These are phyloP conservation scores for Yarrowia keelungensis DNA, from an alignment of 805 yeast genomes.

Conservation along the genomic window DNA sequence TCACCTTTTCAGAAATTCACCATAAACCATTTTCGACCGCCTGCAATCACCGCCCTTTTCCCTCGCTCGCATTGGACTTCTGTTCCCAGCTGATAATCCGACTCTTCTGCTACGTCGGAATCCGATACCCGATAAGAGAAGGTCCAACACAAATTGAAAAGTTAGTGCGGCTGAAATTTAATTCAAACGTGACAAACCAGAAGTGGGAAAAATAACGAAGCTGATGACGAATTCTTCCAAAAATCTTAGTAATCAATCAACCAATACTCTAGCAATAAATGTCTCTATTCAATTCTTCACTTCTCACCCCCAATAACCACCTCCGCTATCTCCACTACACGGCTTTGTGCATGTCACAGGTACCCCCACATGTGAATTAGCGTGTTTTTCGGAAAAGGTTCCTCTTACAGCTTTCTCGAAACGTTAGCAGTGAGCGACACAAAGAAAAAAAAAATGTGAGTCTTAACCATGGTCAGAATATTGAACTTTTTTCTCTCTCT, in stretches of 20 bases:
- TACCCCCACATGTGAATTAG: background rate
- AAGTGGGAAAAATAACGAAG: too few species aligned
- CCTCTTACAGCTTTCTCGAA: background rate
- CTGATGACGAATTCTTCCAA: too few species aligned
- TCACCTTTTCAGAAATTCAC: too few species aligned
- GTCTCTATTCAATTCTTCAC: too few species aligned
- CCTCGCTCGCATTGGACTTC: background rate
- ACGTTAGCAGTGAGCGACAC: slow-evolving; percentile 22
- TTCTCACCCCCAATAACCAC: too few species aligned
- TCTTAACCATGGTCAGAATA: too few species aligned
- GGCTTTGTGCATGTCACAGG: background rate
- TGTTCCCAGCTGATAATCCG: background rate
- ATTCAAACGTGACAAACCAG: background rate
- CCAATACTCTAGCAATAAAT: too few species aligned
- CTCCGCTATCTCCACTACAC: background rate
- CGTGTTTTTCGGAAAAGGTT: slow-evolving; percentile 8
- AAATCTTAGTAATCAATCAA: too few species aligned
- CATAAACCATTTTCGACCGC: too few species aligned
- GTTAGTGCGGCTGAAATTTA: slow-evolving; percentile 26
- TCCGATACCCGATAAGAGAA: slow-evolving; percentile 1
- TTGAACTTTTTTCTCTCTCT: too few species aligned
- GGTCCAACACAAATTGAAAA: too few species aligned
- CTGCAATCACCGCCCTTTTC: too few species aligned
- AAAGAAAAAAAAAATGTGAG: background rate
- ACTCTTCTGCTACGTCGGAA: background rate